phyloP scores from a whole-genome alignment of 139 green algal genomes.

The Picochlorum sp. region DNA sequence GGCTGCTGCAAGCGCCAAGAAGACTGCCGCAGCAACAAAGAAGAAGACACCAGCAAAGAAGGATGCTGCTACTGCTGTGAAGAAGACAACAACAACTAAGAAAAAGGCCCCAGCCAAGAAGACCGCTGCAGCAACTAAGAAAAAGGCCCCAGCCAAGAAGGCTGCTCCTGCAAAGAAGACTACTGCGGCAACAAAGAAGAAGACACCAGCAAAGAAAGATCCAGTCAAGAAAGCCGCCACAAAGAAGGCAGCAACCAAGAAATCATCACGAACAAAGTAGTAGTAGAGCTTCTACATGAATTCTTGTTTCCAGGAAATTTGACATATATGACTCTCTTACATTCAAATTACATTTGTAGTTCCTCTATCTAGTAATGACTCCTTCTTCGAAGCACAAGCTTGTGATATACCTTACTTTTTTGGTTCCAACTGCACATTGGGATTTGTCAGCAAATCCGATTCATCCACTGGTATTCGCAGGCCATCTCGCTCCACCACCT shows the following conservation, averaged over 20 bases:
- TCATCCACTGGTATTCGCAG: constrained; percentile 27
- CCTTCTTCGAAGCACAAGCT: no score
- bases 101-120: constrained; percentile 3
- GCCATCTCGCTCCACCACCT: constrained; percentile 17
- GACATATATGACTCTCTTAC: no score
- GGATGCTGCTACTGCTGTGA: neutral
- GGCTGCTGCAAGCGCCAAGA: constrained; percentile 17
- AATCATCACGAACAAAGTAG: neutral
- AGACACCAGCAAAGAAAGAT: constrained; percentile 14
- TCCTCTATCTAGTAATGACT: no score
- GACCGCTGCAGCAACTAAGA: constrained; percentile 21
- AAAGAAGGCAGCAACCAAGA: constrained; percentile 16
- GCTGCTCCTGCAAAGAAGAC: constrained; percentile 39
- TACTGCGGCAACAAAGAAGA: constrained; percentile 24
- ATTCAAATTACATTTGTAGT: no score
- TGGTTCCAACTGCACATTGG: constrained; percentile 34
- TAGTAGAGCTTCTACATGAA: no score
- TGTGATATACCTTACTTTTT: neutral
- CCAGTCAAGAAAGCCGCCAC: constrained; percentile 5
- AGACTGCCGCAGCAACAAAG: constrained; percentile 9
- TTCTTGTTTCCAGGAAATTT: no score
- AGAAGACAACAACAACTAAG: neutral
- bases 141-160: constrained; percentile 22
- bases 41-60: constrained; percentile 16
- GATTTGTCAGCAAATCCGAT: constrained; percentile 29